Base-by-base conservation (phyloP, 768 basidiomycete species). In the Coprinopsis marcescibilis region DNA sequence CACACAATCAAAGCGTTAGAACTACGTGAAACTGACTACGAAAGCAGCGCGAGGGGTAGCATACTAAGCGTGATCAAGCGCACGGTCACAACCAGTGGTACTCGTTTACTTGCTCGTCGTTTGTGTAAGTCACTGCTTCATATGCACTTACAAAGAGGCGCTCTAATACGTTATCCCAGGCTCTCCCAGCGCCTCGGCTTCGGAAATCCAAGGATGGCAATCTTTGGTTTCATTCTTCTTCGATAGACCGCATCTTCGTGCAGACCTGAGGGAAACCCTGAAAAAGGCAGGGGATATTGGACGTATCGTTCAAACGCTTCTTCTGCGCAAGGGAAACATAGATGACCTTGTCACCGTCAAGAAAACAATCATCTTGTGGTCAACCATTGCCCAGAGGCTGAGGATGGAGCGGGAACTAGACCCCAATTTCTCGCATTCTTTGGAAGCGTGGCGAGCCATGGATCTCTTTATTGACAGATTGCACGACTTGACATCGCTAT, bases 1-100 rank as follows among this genome's bases (percentile, higher is more conserved):
- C 83, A 92, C 59, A 92, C 91, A 1, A 84, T 92, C 63, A 84
- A 85, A 59, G 83, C 85, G n/a, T 76, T 93, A 36, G 91, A 94
- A 62, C 84, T 94, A 43, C 74, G 81, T 19, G 88, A 91, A 66
- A 76, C 74, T 24, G 73, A 80, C 21, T 70, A 80, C 24, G 89
- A 91, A 56, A 86, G 87, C 0, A 81, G 87, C 0, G 61, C 67
- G 10, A 78, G 75, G 46, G 91, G 91, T 3, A 89, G 83, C 55
- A 70, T 94, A 45, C 56, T 91, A 25, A 84, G 79, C 54, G 77
- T 76, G 25, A 71, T 92, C 46, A 89, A 84, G 58, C 75, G 86
- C 37, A 94, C 91, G 0, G 68, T 77, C 6, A 92, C 91, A 1
- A 79, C 69, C 38, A 79, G 90, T 48, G 91, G 91, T 1, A 79